phyloP scores from a whole-genome alignment of 2,329 filamentous ascomycete species.

The Cryphonectria naterciae region DNA sequence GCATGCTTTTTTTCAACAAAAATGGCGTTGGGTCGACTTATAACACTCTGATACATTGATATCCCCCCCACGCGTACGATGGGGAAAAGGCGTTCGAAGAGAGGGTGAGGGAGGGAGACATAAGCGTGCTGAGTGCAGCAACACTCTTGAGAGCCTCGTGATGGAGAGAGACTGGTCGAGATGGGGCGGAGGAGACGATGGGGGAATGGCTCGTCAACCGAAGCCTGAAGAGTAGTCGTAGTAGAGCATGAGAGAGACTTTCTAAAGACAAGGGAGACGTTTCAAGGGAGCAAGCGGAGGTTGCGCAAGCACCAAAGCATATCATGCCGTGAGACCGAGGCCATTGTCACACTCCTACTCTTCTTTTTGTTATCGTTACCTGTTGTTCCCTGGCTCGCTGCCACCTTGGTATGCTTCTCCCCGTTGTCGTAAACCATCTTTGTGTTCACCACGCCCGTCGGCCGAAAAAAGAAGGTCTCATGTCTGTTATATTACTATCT shows the following conservation, averaged over 20 bases:
- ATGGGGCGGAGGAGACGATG: conserved; percentile 9
- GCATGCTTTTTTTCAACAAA: conserved; percentile 32
- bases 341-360: background rate
- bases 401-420: background rate
- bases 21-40: conserved; percentile 30
- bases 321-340: background rate
- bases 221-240: conserved; percentile 14
- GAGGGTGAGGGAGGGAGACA: background rate
- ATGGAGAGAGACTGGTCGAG: background rate
- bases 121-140: conserved; percentile 5
- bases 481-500: background rate
- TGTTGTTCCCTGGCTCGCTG: background rate
- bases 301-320: background rate
- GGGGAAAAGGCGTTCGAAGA: conserved; percentile 21
- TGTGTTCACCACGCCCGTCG: background rate
- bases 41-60: conserved; percentile 31
- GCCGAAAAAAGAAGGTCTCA: background rate
- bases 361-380: background rate
- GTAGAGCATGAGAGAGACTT: background rate
- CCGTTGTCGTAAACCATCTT: background rate
- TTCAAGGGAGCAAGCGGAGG: conserved; percentile 4
- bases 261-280: conserved; percentile 3
- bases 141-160: background rate
- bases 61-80: conserved; percentile 21
- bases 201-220: conserved; percentile 29